Evolutionary conservation across 2,329 filamentous ascomycete species (phyloP).

Genomic region (Ceratocystis lukuohia): DNA sequence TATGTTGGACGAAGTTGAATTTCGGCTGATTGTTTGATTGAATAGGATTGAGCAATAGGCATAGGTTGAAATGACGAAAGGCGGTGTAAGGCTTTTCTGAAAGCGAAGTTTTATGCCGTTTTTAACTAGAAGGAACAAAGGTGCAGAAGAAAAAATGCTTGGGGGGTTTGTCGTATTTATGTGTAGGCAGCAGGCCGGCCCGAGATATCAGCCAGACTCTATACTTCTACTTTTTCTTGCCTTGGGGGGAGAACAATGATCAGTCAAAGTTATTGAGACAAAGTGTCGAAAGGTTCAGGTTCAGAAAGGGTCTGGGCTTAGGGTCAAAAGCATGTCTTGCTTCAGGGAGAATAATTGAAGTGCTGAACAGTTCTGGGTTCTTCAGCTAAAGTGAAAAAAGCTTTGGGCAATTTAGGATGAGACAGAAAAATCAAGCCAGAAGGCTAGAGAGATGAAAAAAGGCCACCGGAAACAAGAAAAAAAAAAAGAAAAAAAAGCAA

Average conservation of each 20-base stretch:
- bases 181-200: not conserved
- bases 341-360: not conserved
- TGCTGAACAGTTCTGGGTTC: not conserved
- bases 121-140: not conserved
- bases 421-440: not conserved
- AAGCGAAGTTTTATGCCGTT: too few species aligned
- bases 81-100: too few species aligned
- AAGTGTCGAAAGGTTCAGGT: not conserved
- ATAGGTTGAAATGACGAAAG: too few species aligned
- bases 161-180: not conserved
- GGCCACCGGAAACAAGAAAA: too few species aligned
- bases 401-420: slow-evolving; percentile 2
- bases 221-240: not conserved
- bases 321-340: slow-evolving; percentile 6
- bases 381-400: not conserved
- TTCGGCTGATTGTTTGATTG: too few species aligned
- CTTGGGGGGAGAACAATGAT: not conserved
- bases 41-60: too few species aligned
- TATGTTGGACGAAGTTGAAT: too few species aligned
- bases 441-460: not conserved
- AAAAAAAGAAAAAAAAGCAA: too few species aligned
- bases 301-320: slow-evolving; percentile 11
- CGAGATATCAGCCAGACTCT: not conserved
- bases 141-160: not conserved
- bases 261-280: slow-evolving; percentile 1